phyloP scores from a whole-genome alignment of 495 filamentous ascomycete genomes.

The Podospora anserina region DNA sequence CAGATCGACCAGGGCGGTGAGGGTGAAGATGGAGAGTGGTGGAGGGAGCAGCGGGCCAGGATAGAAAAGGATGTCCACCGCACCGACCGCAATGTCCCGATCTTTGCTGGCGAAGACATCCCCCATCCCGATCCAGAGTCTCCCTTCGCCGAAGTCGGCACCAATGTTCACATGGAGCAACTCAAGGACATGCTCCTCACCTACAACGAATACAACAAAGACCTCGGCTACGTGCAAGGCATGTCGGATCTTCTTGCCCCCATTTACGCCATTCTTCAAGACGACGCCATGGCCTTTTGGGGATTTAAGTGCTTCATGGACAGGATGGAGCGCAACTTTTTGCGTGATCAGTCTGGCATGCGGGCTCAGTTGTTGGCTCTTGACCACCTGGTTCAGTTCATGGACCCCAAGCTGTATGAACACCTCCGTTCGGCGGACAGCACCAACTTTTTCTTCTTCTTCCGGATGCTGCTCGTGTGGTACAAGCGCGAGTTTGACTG shows the following conservation, averaged over 20 bases:
- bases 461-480: constrained; percentile 97
- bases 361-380: constrained; percentile 82
- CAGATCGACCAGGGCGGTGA: constrained; percentile 77
- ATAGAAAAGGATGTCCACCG: constrained; percentile 99
- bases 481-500: constrained; percentile 96
- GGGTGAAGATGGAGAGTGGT: constrained; percentile 80
- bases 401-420: constrained; percentile 90
- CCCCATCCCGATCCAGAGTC: constrained; percentile 98
- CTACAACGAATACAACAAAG: constrained; percentile 94
- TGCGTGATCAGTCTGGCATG: constrained; percentile 95
- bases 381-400: constrained; percentile 89
- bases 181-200: constrained; percentile 99
- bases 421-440: constrained; percentile 86
- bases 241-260: constrained; percentile 97
- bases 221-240: constrained; percentile 93
- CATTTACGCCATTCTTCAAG: constrained; percentile 94
- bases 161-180: constrained; percentile 96
- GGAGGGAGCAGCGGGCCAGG: constrained; percentile 87
- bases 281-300: constrained; percentile 97
- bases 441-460: constrained; percentile 99
- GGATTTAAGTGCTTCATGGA: constrained; percentile 95
- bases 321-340: constrained; percentile 95
- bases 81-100: constrained; percentile 86
- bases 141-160: constrained; percentile 84
- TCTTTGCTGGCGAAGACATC: constrained; percentile 94